These are phyloP conservation scores for Solanum habrochaites DNA, from an alignment of 257 asterid genomes.

Conservation along the genomic window DNA sequence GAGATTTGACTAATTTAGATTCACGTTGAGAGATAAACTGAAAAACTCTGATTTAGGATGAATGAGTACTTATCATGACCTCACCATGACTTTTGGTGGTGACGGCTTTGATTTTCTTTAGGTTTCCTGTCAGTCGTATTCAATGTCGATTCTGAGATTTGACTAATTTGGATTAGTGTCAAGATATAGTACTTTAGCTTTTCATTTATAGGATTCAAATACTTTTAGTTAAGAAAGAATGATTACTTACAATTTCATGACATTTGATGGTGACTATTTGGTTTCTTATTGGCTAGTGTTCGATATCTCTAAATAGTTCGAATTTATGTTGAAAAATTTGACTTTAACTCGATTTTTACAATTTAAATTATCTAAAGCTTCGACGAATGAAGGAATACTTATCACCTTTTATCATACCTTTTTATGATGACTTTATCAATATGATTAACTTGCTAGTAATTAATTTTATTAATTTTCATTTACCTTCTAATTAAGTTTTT, in stretches of 20 bases:
- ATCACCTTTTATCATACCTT: neutral
- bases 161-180: neutral
- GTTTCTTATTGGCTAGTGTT: neutral
- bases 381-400: neutral
- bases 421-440: neutral
- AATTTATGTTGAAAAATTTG: fast-evolving
- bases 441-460: neutral
- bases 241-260: neutral
- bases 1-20: neutral
- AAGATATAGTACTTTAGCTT: neutral
- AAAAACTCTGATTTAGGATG: neutral
- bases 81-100: neutral
- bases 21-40: neutral
- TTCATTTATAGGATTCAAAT: neutral
- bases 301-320: too few species aligned
- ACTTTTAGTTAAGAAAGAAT: neutral
- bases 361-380: neutral
- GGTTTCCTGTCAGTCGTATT: neutral
- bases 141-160: neutral
- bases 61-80: neutral
- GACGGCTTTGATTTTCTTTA: neutral
- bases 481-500: neutral
- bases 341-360: neutral
- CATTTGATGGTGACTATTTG: neutral
- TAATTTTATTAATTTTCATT: neutral